Evolutionary conservation across 371 early-diverging fungal species (phyloP).

Genomic region (Rhizopus microsporus): DNA sequence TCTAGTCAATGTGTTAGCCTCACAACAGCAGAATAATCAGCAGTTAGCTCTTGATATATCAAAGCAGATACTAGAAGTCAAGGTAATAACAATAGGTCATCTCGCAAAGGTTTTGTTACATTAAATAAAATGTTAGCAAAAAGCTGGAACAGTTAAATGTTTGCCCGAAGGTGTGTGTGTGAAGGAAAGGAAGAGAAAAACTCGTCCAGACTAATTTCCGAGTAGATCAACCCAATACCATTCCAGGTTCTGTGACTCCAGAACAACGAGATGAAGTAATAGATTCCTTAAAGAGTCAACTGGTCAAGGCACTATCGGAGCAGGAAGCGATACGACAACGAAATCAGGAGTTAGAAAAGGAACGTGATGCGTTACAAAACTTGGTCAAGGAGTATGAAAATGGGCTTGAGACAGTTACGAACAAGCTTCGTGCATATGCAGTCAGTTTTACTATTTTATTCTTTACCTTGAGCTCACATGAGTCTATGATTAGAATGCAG

Average conservation of each 20-base stretch:
- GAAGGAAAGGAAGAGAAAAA: not conserved
- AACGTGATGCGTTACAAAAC: conserved; percentile 26
- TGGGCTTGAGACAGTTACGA: conserved; percentile 29
- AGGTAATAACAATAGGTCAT: conserved; percentile 18
- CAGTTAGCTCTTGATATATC: conserved; percentile 27
- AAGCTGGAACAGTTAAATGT: conserved; percentile 11
- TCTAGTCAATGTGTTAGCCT: conserved; percentile 32
- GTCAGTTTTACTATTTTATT: conserved; percentile 16
- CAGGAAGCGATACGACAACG: conserved; percentile 13
- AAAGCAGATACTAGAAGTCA: conserved; percentile 26
- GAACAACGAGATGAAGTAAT: conserved; percentile 26
- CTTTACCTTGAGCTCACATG: no score
- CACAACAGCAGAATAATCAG: conserved; percentile 38
- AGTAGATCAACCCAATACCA: not conserved
- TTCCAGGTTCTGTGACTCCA: conserved; percentile 6
- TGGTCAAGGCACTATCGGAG: conserved; percentile 15
- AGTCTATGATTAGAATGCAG: conserved; percentile 23
- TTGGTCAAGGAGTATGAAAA: conserved; percentile 41
- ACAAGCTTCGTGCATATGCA: conserved; percentile 33
- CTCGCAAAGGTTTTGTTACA: not conserved
- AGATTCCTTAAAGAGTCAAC: conserved; percentile 12
- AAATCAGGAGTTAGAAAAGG: conserved; percentile 33
- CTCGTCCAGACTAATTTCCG: not conserved
- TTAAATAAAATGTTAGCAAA: conserved; percentile 7
- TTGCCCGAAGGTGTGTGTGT: conserved; percentile 10